Evolutionary conservation across 1,139 yeast species (phyloP).

Genomic region (Candida glucosophila): DNA sequence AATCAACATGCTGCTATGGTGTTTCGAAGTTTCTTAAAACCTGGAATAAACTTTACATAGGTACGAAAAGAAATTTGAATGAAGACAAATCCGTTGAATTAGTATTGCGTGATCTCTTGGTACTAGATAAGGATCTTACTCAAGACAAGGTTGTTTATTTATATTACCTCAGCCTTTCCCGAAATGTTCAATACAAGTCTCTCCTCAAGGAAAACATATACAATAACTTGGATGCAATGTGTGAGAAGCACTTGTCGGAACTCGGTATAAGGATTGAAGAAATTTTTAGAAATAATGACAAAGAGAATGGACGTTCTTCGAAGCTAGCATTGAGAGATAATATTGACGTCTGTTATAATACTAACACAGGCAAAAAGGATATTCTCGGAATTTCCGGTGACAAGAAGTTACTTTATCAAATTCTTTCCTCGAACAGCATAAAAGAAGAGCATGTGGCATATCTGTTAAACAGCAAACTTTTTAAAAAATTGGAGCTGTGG

Average conservation of each 20-base stretch:
- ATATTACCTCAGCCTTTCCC: slow-evolving; percentile 30
- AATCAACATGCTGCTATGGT: slow-evolving; percentile 36
- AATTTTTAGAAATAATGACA: too few species aligned
- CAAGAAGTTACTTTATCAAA: too few species aligned
- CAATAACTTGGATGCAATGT: slow-evolving; percentile 23
- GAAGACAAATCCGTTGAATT: slow-evolving; percentile 17
- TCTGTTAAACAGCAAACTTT: too few species aligned
- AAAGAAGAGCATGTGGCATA: too few species aligned
- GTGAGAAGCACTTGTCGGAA: slow-evolving; percentile 17
- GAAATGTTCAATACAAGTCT: slow-evolving; percentile 31
- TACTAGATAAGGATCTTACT: slow-evolving; percentile 20
- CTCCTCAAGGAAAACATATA: slow-evolving; percentile 21
- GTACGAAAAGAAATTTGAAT: slow-evolving; percentile 6
- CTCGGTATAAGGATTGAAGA: slow-evolving; percentile 17
- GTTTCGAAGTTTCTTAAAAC: slow-evolving; percentile 16
- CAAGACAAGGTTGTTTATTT: slow-evolving; percentile 33
- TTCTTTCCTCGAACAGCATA: too few species aligned
- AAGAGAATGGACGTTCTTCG: too few species aligned
- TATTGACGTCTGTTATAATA: too few species aligned
- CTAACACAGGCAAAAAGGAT: too few species aligned
- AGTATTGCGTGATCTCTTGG: slow-evolving; percentile 22
- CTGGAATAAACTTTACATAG: slow-evolving; percentile 36
- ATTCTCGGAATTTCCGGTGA: too few species aligned
- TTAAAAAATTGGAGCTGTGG: too few species aligned
- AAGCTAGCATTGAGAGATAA: too few species aligned